phyloP scores from a whole-genome alignment of 805 yeast species.

The Vanderwaltozyma tropicalis region DNA sequence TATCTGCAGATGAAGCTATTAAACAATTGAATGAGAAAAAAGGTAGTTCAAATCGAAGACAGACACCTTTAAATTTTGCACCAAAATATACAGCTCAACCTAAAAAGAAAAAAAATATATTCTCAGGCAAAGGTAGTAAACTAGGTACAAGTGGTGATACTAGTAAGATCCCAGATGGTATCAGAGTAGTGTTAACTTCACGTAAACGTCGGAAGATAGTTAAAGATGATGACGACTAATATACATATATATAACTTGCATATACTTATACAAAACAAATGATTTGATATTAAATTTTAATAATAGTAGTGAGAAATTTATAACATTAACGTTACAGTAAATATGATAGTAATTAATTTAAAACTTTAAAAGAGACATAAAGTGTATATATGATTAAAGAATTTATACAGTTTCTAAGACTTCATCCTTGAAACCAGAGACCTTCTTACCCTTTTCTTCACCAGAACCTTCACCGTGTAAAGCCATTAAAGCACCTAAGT shows the following conservation, averaged over 20 bases:
- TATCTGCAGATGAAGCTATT: conserved; percentile 23
- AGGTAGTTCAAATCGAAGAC: background rate
- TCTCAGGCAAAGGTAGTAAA: background rate
- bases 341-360: background rate
- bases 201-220: background rate
- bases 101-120: background rate
- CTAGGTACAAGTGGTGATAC: background rate
- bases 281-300: no score
- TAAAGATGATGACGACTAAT: background rate
- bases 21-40: conserved; percentile 4
- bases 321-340: no score
- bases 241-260: no score
- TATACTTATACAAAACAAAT: no score
- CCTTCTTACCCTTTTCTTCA: conserved; percentile 97
- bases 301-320: no score
- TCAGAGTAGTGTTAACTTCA: no score
- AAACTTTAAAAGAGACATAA: background rate
- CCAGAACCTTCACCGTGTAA: conserved; percentile 92
- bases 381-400: background rate
- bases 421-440: conserved; percentile 95
- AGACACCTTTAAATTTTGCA: background rate
- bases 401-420: conserved; percentile 91
- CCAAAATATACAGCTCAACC: background rate
- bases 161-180: background rate
- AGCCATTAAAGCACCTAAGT: conserved; percentile 89